Percentiles rank a stretch among this genome's conserved stretches.
Evolutionary conservation across 139 green algal species (phyloP).

Genomic region (Closterium sp.): DNA sequence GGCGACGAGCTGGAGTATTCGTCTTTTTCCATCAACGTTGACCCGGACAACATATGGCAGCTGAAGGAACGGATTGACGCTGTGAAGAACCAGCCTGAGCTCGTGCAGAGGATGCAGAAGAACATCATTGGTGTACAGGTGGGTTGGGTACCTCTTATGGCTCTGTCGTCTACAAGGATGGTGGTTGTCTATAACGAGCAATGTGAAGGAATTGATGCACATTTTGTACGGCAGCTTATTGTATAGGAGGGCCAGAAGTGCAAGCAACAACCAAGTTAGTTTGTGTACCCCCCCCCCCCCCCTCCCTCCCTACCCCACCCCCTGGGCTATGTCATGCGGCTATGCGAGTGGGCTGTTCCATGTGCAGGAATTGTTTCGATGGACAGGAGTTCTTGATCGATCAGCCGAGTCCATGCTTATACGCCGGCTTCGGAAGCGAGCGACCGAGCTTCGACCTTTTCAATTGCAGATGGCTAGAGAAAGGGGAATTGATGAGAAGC

Average conservation of each 20-base stretch:
- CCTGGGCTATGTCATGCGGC: too few species aligned
- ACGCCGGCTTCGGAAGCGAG: not conserved
- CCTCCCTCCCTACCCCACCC: too few species aligned
- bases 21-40: not conserved
- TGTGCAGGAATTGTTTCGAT: not conserved
- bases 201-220: not conserved
- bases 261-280: too few species aligned
- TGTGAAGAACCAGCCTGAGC: not conserved
- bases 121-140: conserved; percentile 6
- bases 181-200: not conserved
- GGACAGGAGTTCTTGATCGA: not conserved
- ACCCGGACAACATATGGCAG: not conserved
- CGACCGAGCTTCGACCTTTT: not conserved
- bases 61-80: conserved; percentile 8
- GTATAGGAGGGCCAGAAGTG: too few species aligned
- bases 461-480: not conserved
- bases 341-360: too few species aligned
- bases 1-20: conserved; percentile 4
- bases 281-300: too few species aligned
- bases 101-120: conserved; percentile 6
- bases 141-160: not conserved
- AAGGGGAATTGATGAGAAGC: not conserved
- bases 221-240: not conserved
- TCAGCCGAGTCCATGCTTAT: not conserved
- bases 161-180: not conserved